A percentile compares a stretch with the other conserved stretches of the same genome.
These are phyloP conservation scores for Scorias spongiosa DNA, from an alignment of 2,329 filamentous ascomycete species.

Conservation along the genomic window DNA sequence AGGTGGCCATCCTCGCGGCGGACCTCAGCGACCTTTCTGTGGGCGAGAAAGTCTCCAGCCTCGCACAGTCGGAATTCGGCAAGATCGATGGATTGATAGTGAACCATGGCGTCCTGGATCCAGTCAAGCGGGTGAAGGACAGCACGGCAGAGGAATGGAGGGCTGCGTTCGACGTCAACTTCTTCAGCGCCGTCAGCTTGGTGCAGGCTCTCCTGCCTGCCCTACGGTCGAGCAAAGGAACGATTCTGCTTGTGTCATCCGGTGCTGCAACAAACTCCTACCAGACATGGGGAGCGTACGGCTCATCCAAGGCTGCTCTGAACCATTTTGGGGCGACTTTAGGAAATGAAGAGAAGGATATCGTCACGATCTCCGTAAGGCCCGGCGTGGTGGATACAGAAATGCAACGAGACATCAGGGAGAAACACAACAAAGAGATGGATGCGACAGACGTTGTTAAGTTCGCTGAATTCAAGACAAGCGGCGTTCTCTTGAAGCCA, in stretches of 20 bases:
- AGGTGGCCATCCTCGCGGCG: constrained; percentile 42
- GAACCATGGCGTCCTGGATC: constrained; percentile 74
- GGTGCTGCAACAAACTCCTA: constrained; percentile 57
- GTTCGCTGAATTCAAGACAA: constrained; percentile 55
- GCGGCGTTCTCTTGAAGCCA: constrained; percentile 59
- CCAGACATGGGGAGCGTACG: constrained; percentile 64
- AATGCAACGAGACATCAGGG: constrained; percentile 75
- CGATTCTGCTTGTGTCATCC: constrained; percentile 64
- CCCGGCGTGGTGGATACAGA: constrained; percentile 77
- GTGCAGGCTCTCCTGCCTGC: constrained; percentile 59
- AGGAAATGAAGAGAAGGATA: constrained; percentile 58
- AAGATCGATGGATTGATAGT: constrained; percentile 67
- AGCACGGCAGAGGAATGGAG: constrained; percentile 61
- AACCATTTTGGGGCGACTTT: constrained; percentile 66
- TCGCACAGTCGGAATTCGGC: constrained; percentile 48
- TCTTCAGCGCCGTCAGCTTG: constrained; percentile 68
- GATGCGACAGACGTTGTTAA: constrained; percentile 41
- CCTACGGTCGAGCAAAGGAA: constrained; percentile 53
- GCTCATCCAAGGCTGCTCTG: constrained; percentile 66
- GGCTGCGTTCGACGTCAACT: constrained; percentile 62
- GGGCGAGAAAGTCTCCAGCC: constrained; percentile 45
- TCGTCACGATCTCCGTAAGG: constrained; percentile 56
- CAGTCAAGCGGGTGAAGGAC: constrained; percentile 55
- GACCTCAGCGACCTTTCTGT: constrained; percentile 40
- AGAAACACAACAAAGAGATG: constrained; percentile 50